phyloP scores from a whole-genome alignment of 352 stramenopile species.

The Phytophthora meadii region DNA sequence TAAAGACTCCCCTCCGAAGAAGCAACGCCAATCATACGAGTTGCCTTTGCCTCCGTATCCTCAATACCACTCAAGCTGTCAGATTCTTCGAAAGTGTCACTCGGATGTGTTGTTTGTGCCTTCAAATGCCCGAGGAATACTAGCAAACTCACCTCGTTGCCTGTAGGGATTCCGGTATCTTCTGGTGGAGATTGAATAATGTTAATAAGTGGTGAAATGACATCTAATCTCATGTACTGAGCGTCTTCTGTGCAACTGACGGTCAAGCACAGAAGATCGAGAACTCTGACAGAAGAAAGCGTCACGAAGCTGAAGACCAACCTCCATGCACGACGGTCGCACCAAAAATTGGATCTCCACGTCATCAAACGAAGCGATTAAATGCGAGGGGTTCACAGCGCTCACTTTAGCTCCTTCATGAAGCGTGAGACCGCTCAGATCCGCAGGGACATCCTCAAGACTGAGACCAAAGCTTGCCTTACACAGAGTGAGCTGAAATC shows the following conservation, averaged over 20 bases:
- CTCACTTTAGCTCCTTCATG: conserved; percentile 14
- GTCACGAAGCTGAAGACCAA: conserved; percentile 74
- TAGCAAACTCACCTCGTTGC: conserved; percentile 57
- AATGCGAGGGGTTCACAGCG: conserved; percentile 20
- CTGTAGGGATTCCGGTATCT: conserved; percentile 15
- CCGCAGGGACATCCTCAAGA: conserved; percentile 39
- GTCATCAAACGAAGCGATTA: conserved; percentile 66
- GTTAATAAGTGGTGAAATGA: conserved; percentile 84
- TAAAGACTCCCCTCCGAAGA: conserved; percentile 64
- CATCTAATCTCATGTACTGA: conserved; percentile 64
- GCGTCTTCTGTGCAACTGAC: conserved; percentile 17
- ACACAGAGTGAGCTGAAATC: conserved; percentile 67
- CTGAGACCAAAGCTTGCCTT: conserved; percentile 65
- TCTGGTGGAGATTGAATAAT: conserved; percentile 58
- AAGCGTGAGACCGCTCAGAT: conserved; percentile 18
- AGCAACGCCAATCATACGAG: conserved; percentile 21
- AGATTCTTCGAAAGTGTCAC: conserved; percentile 22
- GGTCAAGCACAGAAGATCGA: conserved; percentile 18
- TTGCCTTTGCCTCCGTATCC: conserved; percentile 8
- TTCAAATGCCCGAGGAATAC: conserved; percentile 83
- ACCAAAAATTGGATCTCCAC: conserved; percentile 81
- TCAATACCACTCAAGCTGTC: conserved; percentile 9
- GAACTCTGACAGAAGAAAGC: conserved; percentile 65
- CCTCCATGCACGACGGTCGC: conserved; percentile 65
- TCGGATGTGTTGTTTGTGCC: conserved; percentile 59